Percentiles rank a stretch among this genome's conserved stretches.
These are phyloP conservation scores for Cladosporium sp. DNA, from an alignment of 2,329 filamentous ascomycete genomes.

Conservation along the genomic window DNA sequence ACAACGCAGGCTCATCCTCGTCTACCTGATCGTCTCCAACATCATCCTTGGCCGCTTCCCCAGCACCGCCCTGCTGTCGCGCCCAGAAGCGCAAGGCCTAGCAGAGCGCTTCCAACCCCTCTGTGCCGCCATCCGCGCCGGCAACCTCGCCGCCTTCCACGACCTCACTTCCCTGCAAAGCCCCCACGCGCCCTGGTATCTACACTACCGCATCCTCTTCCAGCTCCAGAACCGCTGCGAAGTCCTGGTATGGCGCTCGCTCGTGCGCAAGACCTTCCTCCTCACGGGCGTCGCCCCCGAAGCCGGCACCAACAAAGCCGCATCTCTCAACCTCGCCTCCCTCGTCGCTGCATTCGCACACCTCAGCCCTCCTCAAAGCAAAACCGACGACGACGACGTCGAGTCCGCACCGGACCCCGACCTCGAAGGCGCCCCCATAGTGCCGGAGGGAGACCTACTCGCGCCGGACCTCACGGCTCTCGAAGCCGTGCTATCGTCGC, in stretches of 20 bases:
- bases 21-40: conserved; percentile 78
- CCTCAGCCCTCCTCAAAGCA: conserved; percentile 20
- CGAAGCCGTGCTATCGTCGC: conserved; percentile 66
- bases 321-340: conserved; percentile 60
- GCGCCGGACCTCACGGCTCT: conserved; percentile 22
- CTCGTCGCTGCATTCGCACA: conserved; percentile 37
- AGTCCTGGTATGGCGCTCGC: conserved; percentile 76
- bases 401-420: conserved; percentile 30
- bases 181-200: conserved; percentile 66
- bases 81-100: conserved; percentile 66
- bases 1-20: conserved; percentile 76
- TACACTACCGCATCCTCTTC: conserved; percentile 69
- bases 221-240: conserved; percentile 74
- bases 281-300: conserved; percentile 69
- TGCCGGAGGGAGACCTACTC: background rate
- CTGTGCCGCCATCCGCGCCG: conserved; percentile 65
- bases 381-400: conserved; percentile 26
- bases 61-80: conserved; percentile 58
- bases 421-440: conserved; percentile 14
- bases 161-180: conserved; percentile 56
- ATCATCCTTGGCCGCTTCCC: conserved; percentile 83
- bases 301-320: conserved; percentile 31
- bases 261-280: conserved; percentile 73
- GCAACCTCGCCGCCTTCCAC: conserved; percentile 72
- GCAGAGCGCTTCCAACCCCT: conserved; percentile 67